phyloP scores from a whole-genome alignment of 495 filamentous ascomycete species.

The Aspergillus campestris region DNA sequence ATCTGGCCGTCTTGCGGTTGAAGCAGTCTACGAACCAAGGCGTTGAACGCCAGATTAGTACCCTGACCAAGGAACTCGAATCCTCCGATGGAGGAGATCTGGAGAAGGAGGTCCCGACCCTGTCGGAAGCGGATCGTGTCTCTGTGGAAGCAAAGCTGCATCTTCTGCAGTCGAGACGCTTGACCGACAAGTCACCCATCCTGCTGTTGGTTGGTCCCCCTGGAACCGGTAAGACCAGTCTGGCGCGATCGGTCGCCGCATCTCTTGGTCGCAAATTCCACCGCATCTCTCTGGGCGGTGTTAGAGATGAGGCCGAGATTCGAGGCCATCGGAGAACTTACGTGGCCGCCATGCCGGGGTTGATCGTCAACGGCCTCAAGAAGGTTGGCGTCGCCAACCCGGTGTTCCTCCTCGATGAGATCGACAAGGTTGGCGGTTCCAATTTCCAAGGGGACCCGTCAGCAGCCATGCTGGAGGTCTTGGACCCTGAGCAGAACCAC shows the following conservation, averaged over 20 bases:
- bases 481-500: constrained; percentile 97
- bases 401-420: constrained; percentile 94
- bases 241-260: constrained; percentile 88
- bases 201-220: constrained; percentile 90
- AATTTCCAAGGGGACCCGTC: constrained; percentile 96
- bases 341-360: constrained; percentile 95
- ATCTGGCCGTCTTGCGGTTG: constrained; percentile 86
- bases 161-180: constrained; percentile 60
- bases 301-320: constrained; percentile 95
- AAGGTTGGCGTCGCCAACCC: constrained; percentile 96
- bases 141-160: constrained; percentile 53
- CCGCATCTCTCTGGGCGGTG: constrained; percentile 91
- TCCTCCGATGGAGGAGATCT: constrained; percentile 35
- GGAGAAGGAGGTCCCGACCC: constrained; percentile 25
- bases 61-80: constrained; percentile 51
- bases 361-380: constrained; percentile 89
- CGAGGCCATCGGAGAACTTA: constrained; percentile 93
- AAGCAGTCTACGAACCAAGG: constrained; percentile 83
- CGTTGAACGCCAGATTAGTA: constrained; percentile 66
- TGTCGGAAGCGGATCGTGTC: constrained; percentile 34
- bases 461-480: constrained; percentile 97
- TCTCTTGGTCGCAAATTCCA: constrained; percentile 95
- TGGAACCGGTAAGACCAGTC: constrained; percentile 90
- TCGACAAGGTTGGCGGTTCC: constrained; percentile 90
- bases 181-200: constrained; percentile 94